Evolutionary conservation across 306 rosid genomes (phyloP).

Genomic region (Delonix regia): DNA sequence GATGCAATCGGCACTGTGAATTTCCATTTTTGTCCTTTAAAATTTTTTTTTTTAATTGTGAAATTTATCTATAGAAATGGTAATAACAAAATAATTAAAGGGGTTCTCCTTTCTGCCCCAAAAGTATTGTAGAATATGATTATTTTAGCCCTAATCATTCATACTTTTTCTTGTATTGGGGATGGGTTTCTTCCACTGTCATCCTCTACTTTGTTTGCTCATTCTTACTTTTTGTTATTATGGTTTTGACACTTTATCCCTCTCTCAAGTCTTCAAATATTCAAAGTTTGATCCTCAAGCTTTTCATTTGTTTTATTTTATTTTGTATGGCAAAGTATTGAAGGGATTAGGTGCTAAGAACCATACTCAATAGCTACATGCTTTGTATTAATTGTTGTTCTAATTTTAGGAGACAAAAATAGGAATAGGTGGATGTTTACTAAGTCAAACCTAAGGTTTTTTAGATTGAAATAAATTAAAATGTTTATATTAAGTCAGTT

Average conservation of each 20-base stretch:
- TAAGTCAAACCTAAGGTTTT: no score
- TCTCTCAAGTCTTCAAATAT: conserved; percentile 31
- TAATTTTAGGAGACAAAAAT: no score
- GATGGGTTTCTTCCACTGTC: conserved; percentile 30
- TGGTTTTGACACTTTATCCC: conserved; percentile 49
- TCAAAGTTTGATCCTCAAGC: conserved; percentile 35
- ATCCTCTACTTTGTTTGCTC: conserved; percentile 42
- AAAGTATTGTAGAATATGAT: conserved; percentile 42
- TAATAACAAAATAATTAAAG: conserved; percentile 35
- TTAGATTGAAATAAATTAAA: no score
- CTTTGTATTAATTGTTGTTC: neutral
- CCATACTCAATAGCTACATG: neutral
- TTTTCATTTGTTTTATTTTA: neutral
- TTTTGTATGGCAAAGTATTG: conserved; percentile 23
- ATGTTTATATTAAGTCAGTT: no score
- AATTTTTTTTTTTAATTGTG: no score
- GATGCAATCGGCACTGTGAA: neutral
- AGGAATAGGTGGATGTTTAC: no score
- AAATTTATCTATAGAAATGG: neutral
- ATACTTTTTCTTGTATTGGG: conserved; percentile 38
- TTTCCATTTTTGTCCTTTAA: neutral
- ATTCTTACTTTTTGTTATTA: conserved; percentile 33
- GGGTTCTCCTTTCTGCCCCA: conserved; percentile 42
- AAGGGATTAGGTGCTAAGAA: conserved; percentile 40
- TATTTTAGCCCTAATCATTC: conserved; percentile 48